Evolutionary conservation across 768 basidiomycete species (phyloP), one percentile per base, ranked within the genome.

Genomic region (Rhodotorula kratochvilovae): DNA sequence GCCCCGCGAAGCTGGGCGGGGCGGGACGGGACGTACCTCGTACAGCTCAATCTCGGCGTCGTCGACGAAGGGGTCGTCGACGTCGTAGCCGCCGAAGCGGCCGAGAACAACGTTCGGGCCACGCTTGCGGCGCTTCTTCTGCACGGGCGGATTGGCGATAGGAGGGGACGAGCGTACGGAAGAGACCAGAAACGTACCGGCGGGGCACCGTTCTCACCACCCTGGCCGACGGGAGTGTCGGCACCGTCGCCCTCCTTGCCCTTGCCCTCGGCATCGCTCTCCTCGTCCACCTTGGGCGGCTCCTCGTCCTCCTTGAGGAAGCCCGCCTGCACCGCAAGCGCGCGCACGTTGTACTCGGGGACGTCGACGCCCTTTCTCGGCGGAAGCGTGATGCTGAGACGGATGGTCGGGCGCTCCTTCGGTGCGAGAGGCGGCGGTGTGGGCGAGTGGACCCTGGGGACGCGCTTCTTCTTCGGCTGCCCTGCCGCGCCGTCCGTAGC

Each of bases 31-130:
- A 48, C 67, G n/a, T 21, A 71, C 73, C 78, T 94, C 88, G 82
- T 98, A 94, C 57, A 94, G 82, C 35, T 87, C 88, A 66, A 95
- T 83, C 78, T 98, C 95, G 3, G 92, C 91, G 81, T 99, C 96
- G 83, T 99, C 96, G 78, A 99, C 96, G 82, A 98, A 98, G 0
- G 91, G 90, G 81, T 99, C 96, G 0, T 84, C 82, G 29, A 88
- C 83, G 82, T 99, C 95, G 83, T 99, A 99, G 77, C 92, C 91
- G 78, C 90, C 90, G 31, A 86, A 68, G n/a, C 77, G 72, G 35
- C 73, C 76, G 46, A 71, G 36, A 17, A 78, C 58, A 29, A 63
- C 70, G n/a, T 74, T 74, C n/a, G 62, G 62, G 7, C 68, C 72
- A 19, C 73, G 67, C 64, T 67, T 68, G 42, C 72, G 72, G 15